Conservation (phyloP, 352 stramenopile genomes). For the Phytopythium boreale region DNA sequence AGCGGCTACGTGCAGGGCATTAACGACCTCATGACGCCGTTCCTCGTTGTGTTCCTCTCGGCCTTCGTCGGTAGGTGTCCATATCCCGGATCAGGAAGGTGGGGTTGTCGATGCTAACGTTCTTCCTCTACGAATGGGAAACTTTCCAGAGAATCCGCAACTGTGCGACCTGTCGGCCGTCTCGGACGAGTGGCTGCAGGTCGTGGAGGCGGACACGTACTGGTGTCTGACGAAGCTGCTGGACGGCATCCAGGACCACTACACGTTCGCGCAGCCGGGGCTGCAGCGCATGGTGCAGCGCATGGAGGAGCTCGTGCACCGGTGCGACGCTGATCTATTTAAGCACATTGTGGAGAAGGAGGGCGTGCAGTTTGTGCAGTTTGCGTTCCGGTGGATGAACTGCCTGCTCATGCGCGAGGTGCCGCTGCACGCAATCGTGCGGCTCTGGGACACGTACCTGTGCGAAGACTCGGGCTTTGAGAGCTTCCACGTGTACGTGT, state of each 20-base stretch:
- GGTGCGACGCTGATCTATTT: constrained; percentile 95
- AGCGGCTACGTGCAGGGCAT: constrained; percentile 99
- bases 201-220: constrained; percentile 98
- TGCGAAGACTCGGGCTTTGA: constrained; percentile 98
- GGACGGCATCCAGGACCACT: constrained; percentile 99
- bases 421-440: constrained; percentile 92
- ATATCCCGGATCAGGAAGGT: neutral
- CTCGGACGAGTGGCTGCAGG: constrained; percentile 59
- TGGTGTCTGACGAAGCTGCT: constrained; percentile 99
- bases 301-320: constrained; percentile 96
- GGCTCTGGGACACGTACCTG: constrained; percentile 99
- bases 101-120: neutral
- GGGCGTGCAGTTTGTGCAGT: constrained; percentile 98
- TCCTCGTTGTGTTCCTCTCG: constrained; percentile 97
- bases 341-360: constrained; percentile 92
- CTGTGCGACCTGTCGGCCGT: constrained; percentile 66
- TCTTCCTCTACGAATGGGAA: neutral
- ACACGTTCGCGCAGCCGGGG: constrained; percentile 97
- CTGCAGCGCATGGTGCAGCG: constrained; percentile 98
- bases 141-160: constrained; percentile 60
- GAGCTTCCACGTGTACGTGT: constrained; percentile 99
- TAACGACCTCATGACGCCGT: constrained; percentile 98
- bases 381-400: constrained; percentile 99
- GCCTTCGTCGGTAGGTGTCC: constrained; percentile 52
- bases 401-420: constrained; percentile 98